Evolutionary conservation across 805 yeast genomes (phyloP), one percentile per base, ranked within the genome.

Genomic region (Metschnikowia baotianmanensis): DNA sequence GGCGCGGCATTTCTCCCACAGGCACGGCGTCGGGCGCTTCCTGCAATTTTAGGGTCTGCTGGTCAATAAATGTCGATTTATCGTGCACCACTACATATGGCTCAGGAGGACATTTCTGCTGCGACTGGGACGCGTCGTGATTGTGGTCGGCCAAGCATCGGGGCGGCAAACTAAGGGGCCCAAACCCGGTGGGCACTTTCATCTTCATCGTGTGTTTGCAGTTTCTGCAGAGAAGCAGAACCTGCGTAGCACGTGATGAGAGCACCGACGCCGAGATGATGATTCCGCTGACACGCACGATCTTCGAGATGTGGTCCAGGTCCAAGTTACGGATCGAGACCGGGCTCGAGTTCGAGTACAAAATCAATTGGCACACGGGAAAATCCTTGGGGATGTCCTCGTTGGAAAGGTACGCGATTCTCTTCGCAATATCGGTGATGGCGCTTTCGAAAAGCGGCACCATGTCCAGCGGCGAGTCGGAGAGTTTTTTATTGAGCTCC

Each of bases 11-110:
- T 67, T 93, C 99, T 51, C 99, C 99, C 21, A 93, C 96, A 1
- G 99, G 99, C 2, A 93, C 97, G 83, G 86, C 86, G 61, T 93
- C 99, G 10, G 98, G 97, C n/a, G 93, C 75, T 61, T 93, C 99
- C 63, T 93, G 99, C 42, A 93, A 72, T 62, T 93, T 93, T 56
- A 93, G 74, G 22, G 84, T 81, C 65, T 93, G 99, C 61, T 95
- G 98, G 65, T 93, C 98, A 39, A 93, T 83, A 62, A 90, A 93
- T n/a, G 78, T 71, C 2, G 96, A 88, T 57, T 87, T 86, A 60
- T 93, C 98, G 64, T 93, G 99, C 22, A 87, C 89, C 45, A 93
- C 86, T 26, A 86, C 77, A 56, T 89, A 93, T 2, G 99, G 99
- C 53, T 91, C 96, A 11, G 82, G 78, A 1, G 96, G 96, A 68